A percentile compares a stretch with the other conserved stretches of the same genome.
Evolutionary conservation across 208 protist species (phyloP).

Genomic region (Trypanosoma boissoni): DNA sequence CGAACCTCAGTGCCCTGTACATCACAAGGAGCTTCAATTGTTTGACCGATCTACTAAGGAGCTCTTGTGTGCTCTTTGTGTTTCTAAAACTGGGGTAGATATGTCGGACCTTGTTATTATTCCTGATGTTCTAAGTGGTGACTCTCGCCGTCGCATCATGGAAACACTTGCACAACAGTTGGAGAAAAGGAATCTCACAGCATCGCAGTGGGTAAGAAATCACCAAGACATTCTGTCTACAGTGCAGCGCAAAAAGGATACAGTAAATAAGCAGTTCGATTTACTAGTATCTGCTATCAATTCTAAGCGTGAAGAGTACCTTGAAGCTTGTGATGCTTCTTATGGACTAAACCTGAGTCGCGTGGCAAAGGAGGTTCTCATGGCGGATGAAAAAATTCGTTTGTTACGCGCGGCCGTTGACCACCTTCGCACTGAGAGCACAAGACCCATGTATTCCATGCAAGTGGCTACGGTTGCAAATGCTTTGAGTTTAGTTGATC

Average conservation of each 20-base stretch:
- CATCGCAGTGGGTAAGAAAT: conserved; percentile 64
- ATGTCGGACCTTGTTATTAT: conserved; percentile 54
- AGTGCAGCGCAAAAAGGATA: conserved; percentile 56
- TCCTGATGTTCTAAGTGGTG: conserved; percentile 68
- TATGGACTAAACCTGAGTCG: conserved; percentile 63
- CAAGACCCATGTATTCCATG: conserved; percentile 73
- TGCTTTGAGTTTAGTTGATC: conserved; percentile 36
- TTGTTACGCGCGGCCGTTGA: conserved; percentile 64
- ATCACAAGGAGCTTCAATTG: conserved; percentile 73
- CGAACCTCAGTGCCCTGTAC: conserved; percentile 75
- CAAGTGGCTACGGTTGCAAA: conserved; percentile 86
- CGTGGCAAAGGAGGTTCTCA: conserved; percentile 71
- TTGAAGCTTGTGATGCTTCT: conserved; percentile 69
- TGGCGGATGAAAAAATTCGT: conserved; percentile 71
- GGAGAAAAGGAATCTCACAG: conserved; percentile 45
- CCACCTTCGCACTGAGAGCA: conserved; percentile 52
- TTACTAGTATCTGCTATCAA: conserved; percentile 68
- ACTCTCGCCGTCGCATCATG: conserved; percentile 62
- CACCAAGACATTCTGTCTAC: conserved; percentile 72
- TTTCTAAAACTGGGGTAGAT: conserved; percentile 32
- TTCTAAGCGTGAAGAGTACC: conserved; percentile 65
- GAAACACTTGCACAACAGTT: conserved; percentile 57
- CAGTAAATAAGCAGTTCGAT: conserved; percentile 76
- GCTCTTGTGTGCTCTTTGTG: conserved; percentile 77
- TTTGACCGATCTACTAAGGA: conserved; percentile 78